Base-by-base conservation (phyloP, 2,329 filamentous ascomycete species). In the Beauveria sp. region DNA sequence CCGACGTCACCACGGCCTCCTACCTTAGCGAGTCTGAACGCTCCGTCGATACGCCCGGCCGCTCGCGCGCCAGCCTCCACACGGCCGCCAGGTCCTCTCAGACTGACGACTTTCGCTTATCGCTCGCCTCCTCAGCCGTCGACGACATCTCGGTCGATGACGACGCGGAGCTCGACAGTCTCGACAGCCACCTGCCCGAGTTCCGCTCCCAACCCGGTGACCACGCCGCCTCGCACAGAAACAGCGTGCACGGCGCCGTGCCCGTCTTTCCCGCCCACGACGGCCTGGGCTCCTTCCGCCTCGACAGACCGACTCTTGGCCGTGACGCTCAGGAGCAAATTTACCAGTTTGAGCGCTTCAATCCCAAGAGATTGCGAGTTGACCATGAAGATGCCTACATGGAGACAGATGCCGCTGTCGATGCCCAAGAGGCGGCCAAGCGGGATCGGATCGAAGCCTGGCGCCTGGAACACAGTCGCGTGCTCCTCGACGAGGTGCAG, bases 231-330 rank as follows among this genome's bases (percentile, higher is more conserved):
- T 66, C 67, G 8, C 67, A 68, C 20, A 62, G 65, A 8, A 68
- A 65, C 3, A 65, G 64, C 14, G 69, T 70, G 20, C 85, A 84
- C 65, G 78, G 84, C 22, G 79, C 81, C 20, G 22, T 43, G 14
- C 86, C 90, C 0, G 84, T 96, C 2, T 81, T 99, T n/a, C 94
- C 94, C 0, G 85, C 87, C 1, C 94, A 99, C 70, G 92, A 99
- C 77, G 94, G 94, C 2, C 75, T 97, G 51, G 94, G 94, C 5
- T 90, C 88, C 7, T 99, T 99, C 72, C 84, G 79, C 73, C 63
- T 90, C 70, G 71, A 90, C 76, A 70, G 84, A 65, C 75, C 82
- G 70, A 70, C 77, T 64, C 70, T 81, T 65, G 77, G 77, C 2
- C 69, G 74, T 1, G 81, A 85, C 48, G 80, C 91, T 24, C 91